These are phyloP conservation scores for Allantophomopsis cytisporea DNA, from an alignment of 2,329 filamentous ascomycete species.

Conservation along the genomic window DNA sequence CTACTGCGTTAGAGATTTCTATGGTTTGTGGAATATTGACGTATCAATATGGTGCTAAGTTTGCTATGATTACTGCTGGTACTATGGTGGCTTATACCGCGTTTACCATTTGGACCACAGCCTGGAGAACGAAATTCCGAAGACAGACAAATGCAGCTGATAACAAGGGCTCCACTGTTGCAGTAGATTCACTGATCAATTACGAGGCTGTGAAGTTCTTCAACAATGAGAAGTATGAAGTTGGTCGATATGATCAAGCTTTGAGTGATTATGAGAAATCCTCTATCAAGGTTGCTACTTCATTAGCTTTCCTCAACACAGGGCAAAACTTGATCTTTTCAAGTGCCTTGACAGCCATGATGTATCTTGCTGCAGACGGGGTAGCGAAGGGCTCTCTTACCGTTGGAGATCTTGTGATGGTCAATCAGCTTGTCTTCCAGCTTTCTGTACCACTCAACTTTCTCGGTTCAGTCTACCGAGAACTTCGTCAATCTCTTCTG, in stretches of 20 bases:
- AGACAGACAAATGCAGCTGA: slow-evolving; percentile 93
- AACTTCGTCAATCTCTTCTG: slow-evolving; percentile 82
- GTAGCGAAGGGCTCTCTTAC: slow-evolving; percentile 72
- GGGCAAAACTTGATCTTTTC: slow-evolving; percentile 98
- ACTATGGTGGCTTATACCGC: slow-evolving; percentile 92
- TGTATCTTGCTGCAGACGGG: slow-evolving; percentile 89
- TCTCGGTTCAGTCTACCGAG: slow-evolving; percentile 92
- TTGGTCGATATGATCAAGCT: slow-evolving; percentile 77
- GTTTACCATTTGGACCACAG: slow-evolving; percentile 94
- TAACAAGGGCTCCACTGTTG: slow-evolving; percentile 88
- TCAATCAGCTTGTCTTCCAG: slow-evolving; percentile 97
- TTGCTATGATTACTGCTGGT: slow-evolving; percentile 75
- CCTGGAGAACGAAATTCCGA: slow-evolving; percentile 94
- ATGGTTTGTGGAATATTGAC: slow-evolving; percentile 95
- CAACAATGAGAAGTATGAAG: slow-evolving; percentile 96
- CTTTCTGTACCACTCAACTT: slow-evolving; percentile 96
- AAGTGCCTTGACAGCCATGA: slow-evolving; percentile 85
- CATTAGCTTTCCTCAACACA: slow-evolving; percentile 80
- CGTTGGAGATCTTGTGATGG: slow-evolving; percentile 94
- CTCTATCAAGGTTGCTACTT: slow-evolving; percentile 94
- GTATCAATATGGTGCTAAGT: slow-evolving; percentile 86
- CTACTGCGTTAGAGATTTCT: slow-evolving; percentile 83
- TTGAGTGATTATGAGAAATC: slow-evolving; percentile 79
- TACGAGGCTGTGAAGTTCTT: slow-evolving; percentile 99
- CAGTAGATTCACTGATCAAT: slow-evolving; percentile 94